phyloP scores from a whole-genome alignment of 331 rosid species.

The Acacia concinna region DNA sequence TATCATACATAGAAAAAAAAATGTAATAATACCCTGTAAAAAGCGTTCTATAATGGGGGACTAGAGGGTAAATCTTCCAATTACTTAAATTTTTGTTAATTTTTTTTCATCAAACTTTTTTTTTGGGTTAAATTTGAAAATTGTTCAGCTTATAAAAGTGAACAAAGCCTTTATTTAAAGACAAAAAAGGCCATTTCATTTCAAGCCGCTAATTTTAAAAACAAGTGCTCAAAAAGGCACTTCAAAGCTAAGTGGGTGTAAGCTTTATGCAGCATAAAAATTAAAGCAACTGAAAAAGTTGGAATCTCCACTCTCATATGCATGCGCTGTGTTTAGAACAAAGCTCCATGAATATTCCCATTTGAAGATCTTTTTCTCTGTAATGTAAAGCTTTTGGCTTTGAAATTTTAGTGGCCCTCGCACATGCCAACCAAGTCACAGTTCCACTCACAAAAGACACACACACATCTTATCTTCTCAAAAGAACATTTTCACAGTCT shows the following conservation, averaged over 20 bases:
- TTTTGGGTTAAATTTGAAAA: too few species aligned
- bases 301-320: constrained; percentile 10
- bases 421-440: constrained; percentile 41
- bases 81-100: too few species aligned
- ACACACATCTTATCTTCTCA: neutral
- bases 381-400: neutral
- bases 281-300: neutral
- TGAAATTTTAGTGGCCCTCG: constrained; percentile 9
- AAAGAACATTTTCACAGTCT: neutral
- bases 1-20: too few species aligned
- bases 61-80: too few species aligned
- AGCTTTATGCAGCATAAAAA: constrained; percentile 22
- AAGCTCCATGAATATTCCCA: constrained; percentile 29
- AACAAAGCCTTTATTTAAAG: too few species aligned
- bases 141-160: too few species aligned
- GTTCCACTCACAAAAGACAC: constrained; percentile 37
- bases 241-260: neutral
- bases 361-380: constrained; percentile 34
- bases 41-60: too few species aligned
- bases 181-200: neutral
- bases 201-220: constrained; percentile 5
- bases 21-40: too few species aligned
- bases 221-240: neutral
- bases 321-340: constrained; percentile 19
- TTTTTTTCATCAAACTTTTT: too few species aligned